Evolutionary conservation across 768 basidiomycete species (phyloP).

Genomic region (Lactarius sanguifluus): DNA sequence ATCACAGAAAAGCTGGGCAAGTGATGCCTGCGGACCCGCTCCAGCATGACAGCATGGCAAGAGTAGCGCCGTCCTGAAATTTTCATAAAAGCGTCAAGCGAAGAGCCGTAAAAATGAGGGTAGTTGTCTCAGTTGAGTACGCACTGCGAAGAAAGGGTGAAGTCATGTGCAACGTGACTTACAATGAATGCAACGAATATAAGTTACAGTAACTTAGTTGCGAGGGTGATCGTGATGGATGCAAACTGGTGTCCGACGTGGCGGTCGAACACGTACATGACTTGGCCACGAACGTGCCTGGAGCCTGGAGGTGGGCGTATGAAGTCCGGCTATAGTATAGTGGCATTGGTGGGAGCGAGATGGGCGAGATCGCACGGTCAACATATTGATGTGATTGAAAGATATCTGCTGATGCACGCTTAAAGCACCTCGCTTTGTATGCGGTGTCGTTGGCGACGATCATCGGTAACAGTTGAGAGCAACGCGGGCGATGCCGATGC

Average conservation of each 20-base stretch:
- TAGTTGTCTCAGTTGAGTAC: not conserved
- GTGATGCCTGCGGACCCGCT: not conserved
- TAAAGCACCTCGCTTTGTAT: not conserved
- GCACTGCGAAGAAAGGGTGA: not conserved
- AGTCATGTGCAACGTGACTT: not conserved
- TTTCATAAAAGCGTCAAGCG: not conserved
- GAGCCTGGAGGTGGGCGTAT: slow-evolving; percentile 41
- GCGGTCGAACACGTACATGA: no score
- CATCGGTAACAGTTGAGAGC: not conserved
- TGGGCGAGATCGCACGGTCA: no score
- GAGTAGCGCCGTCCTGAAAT: not conserved
- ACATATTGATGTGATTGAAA: slow-evolving; percentile 31
- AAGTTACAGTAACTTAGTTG: no score
- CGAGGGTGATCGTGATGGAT: no score
- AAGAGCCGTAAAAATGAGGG: not conserved
- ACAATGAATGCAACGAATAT: slow-evolving; percentile 22
- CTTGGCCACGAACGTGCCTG: slow-evolving; percentile 38
- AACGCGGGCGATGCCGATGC: not conserved
- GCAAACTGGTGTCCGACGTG: no score
- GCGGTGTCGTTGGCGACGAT: not conserved
- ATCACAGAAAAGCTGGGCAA: not conserved
- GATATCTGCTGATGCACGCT: no score
- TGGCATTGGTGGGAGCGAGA: not conserved
- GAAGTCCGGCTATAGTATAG: slow-evolving; percentile 29
- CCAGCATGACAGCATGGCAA: not conserved